Evolutionary conservation across 2,329 filamentous ascomycete species (phyloP).

Genomic region (Penicillium vulpinum): DNA sequence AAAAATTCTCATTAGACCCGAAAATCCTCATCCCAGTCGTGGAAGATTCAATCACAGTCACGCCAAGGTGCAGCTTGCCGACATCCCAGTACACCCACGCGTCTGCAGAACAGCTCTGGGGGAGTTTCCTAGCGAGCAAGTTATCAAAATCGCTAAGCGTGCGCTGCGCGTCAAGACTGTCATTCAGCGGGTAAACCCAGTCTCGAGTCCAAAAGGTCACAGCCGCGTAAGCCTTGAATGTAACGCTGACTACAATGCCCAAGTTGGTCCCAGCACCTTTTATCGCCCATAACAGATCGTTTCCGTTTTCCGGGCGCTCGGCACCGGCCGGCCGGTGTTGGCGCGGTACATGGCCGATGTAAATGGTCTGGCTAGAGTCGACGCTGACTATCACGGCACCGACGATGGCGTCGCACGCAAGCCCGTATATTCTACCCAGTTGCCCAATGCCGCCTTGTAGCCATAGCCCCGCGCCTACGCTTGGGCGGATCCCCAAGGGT

Average conservation of each 20-base stretch:
- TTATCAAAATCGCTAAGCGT: slow-evolving; percentile 42
- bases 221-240: slow-evolving; percentile 51
- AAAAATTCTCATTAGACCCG: slow-evolving; percentile 35
- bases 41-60: slow-evolving; percentile 51
- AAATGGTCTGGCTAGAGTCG: slow-evolving; percentile 39
- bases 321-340: slow-evolving; percentile 46
- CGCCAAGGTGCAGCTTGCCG: slow-evolving; percentile 51
- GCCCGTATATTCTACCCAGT: slow-evolving; percentile 55
- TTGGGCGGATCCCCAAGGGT: slow-evolving; percentile 62
- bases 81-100: slow-evolving; percentile 57
- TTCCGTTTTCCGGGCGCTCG: slow-evolving; percentile 50
- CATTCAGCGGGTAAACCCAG: slow-evolving; percentile 39
- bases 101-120: slow-evolving; percentile 52
- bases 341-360: slow-evolving; percentile 51
- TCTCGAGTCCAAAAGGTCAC: slow-evolving; percentile 44
- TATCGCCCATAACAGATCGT: slow-evolving; percentile 57
- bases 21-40: slow-evolving; percentile 28
- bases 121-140: slow-evolving; percentile 41
- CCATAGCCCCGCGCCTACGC: slow-evolving; percentile 64
- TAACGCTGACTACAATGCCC: slow-evolving; percentile 57
- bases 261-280: slow-evolving; percentile 62
- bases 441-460: slow-evolving; percentile 67
- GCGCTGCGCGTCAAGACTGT: slow-evolving; percentile 33
- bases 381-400: slow-evolving; percentile 41
- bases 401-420: slow-evolving; percentile 61